Evolutionary conservation across 2,329 filamentous ascomycete species (phyloP), one percentile per base, ranked within the genome.

Genomic region (Aspergillus udagawae): DNA sequence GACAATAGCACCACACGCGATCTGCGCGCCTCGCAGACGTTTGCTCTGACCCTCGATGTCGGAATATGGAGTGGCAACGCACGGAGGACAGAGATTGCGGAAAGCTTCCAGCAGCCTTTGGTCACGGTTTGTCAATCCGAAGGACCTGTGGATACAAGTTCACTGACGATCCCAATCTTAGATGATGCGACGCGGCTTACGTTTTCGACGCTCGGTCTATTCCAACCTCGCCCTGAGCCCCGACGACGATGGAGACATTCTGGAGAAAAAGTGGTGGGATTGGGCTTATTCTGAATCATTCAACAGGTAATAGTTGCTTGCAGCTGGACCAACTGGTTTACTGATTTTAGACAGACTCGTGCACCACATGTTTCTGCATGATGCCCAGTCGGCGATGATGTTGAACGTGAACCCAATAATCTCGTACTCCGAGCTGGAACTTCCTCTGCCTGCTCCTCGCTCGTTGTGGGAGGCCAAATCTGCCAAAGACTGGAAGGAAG

Each of bases 251-350:
- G 84, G 82, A 1, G 70, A 82, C 20, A 73, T 73, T 2, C 73
- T 91, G 0, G 81, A 88, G 56, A 73, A 77, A 3, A 90, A 89
- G 64, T 91, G 88, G 88, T 78, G 74, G 55, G 72, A 73, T 25
- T 91, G 87, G 87, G 79, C 83, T 14, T 78, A 83, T 49, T 77
- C 83, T 58, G 87, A 90, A 66, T 85, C 83, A 3, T 88, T 84
- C 75, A 88, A 89, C 67, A 81, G 86, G 75, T 82, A 60, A 54
- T 64, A 59, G 32, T 14, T 25, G 32, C 12, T 27, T 23, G 12
- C 3, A 49, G 12, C 3, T 32, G 17, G 14, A 28, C 20, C 64
- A 54, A 61, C 51, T 54, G 44, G 52, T 38, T 55, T 4, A 58
- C n/a, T 9, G 21, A 17, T 17, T 38, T 54, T 12, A 61, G 44